Base-by-base conservation (phyloP, 148 eudicot species). In the Rhododendron mucronatum region DNA sequence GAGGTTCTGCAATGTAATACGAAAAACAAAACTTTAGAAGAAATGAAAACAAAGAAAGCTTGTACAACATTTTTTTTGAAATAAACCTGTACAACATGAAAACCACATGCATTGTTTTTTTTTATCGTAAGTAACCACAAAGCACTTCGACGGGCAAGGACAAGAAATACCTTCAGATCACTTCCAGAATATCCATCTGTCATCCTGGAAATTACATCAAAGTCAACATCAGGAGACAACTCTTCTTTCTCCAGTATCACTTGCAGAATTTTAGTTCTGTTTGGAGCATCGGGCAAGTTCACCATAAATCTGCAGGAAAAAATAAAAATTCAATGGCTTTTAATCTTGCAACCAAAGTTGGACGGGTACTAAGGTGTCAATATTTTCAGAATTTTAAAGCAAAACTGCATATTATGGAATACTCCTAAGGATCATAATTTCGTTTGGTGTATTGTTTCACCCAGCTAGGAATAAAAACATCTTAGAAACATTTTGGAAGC, bases 141-240 rank as follows among this genome's bases (percentile, higher is more conserved):
- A 11, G 71, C 11, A 55, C 47, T 75, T 76, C 75, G 71, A 47
- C 10, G 83, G 74, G 30, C 3, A 82, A 37, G 35, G 86, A 87
- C 50, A 77, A 93, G 86, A 20, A 69, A 45, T 83, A 93, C 98
- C 98, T 93, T 95, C 0, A 95, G 95, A 93, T 95, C 98, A 89
- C 98, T 95, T 90, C 98, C 97, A 75, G 92, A 94, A 81, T 92
- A 95, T 86, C 98, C 98, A 85, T 95, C 98, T 51, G 98, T 94
- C 93, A 95, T 94, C 71, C 90, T 85, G 45, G 95, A 96, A 86
- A 95, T 94, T 89, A 92, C 97, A 48, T 93, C 87, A 78, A 89
- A 93, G 83, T 95, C 97, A 53, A 95, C 84, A 50, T 91, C 88
- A 59, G 94, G 95, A 57, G 96, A 91, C 48, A 94, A 90, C 39